These are phyloP conservation scores for Bretschneidera sinensis DNA, from an alignment of 345 rosid genomes.

Conservation along the genomic window DNA sequence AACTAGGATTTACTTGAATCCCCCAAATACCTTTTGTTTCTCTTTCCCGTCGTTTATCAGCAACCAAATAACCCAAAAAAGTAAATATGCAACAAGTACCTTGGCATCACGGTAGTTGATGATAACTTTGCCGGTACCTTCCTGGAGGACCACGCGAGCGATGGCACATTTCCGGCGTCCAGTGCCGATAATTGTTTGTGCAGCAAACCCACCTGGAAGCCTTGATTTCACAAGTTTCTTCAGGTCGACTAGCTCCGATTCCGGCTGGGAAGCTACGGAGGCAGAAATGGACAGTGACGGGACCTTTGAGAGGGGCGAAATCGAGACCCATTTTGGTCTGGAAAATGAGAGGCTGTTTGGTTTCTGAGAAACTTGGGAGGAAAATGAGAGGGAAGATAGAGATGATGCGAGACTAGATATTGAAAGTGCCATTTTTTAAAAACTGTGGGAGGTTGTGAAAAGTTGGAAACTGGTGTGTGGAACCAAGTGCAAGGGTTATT, in stretches of 20 bases:
- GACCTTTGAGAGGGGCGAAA: slow-evolving; percentile 27
- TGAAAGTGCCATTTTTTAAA: slow-evolving; percentile 46
- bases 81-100: slow-evolving; percentile 23
- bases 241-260: slow-evolving; percentile 43
- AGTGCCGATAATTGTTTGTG: slow-evolving; percentile 79
- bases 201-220: slow-evolving; percentile 91
- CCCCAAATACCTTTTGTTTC: slow-evolving; percentile 6
- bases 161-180: slow-evolving; percentile 90
- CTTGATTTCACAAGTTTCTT: slow-evolving; percentile 75
- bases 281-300: slow-evolving; percentile 45
- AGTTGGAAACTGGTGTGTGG: background rate
- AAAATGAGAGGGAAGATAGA: slow-evolving; percentile 72
- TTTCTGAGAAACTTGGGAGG: slow-evolving; percentile 58
- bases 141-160: slow-evolving; percentile 91
- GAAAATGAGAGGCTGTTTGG: slow-evolving; percentile 36
- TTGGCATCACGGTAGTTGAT: slow-evolving; percentile 86
- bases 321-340: slow-evolving; percentile 23
- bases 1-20: too few relatives aligned
- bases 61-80: background rate
- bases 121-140: slow-evolving; percentile 79
- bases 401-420: slow-evolving; percentile 58
- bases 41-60: background rate
- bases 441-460: background rate
- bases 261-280: slow-evolving; percentile 43
- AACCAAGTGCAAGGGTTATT: background rate